These are phyloP conservation scores for Rhodotorula graminis DNA, from an alignment of 768 basidiomycete genomes.

Conservation along the genomic window DNA sequence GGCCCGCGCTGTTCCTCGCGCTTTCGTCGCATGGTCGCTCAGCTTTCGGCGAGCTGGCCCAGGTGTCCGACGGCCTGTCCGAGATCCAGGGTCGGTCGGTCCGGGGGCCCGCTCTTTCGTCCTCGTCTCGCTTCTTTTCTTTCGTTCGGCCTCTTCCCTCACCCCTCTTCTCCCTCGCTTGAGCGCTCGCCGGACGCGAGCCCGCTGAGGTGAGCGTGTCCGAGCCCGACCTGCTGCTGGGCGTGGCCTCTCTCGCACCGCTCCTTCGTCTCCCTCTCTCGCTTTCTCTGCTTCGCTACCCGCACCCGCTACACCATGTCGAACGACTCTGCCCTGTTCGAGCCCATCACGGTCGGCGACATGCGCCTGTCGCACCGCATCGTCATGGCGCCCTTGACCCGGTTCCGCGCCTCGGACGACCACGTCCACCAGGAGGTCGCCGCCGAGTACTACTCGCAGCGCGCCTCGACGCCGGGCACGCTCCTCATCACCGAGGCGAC, in stretches of 20 bases:
- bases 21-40: too few species aligned
- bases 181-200: not conserved
- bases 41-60: too few species aligned
- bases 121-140: not conserved
- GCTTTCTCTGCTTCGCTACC: not conserved
- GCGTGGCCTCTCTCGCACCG: not conserved
- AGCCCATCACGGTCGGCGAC: slow-evolving; percentile 34
- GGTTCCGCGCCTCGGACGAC: slow-evolving; percentile 32
- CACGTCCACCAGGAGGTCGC: slow-evolving; percentile 18
- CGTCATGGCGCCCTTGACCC: slow-evolving; percentile 41
- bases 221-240: not conserved
- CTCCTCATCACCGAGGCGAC: slow-evolving; percentile 57
- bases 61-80: too few species aligned
- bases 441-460: slow-evolving; percentile 41
- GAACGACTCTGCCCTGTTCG: slow-evolving; percentile 42
- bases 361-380: slow-evolving; percentile 35
- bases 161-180: not conserved
- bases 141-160: not conserved
- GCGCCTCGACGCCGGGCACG: slow-evolving; percentile 52
- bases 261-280: too few species aligned
- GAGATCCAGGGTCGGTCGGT: too few species aligned
- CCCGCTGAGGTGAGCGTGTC: not conserved
- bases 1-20: too few species aligned
- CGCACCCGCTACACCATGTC: slow-evolving; percentile 47
- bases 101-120: too few species aligned